Conservation (phyloP, 371 early-diverging fungal genomes). For the Mucor mucedo region DNA sequence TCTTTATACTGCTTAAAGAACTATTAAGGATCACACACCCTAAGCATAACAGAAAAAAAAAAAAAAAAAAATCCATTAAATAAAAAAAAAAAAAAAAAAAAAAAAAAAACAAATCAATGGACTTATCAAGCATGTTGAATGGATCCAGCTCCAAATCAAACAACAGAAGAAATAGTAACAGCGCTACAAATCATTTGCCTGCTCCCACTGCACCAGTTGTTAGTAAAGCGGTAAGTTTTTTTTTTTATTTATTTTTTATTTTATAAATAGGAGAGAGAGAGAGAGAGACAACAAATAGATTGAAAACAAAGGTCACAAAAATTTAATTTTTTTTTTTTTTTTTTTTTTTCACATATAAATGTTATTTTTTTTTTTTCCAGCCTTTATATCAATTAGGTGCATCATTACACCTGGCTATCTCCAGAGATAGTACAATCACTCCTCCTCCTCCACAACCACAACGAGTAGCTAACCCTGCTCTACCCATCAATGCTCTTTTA, state of each 20-base stretch:
- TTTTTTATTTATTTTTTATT: background rate
- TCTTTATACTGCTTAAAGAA: background rate
- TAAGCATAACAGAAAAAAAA: background rate
- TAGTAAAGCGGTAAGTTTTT: background rate
- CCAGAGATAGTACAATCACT: conserved; percentile 8
- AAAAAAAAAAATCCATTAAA: background rate
- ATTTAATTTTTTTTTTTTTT: conserved; percentile 1
- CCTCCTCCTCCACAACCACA: conserved; percentile 1
- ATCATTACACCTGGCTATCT: conserved; percentile 24
- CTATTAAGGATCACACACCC: background rate
- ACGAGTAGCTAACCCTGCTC: background rate
- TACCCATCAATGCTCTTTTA: conserved; percentile 3
- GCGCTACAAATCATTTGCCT: background rate
- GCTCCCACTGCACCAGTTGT: background rate
- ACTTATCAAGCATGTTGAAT: conserved; percentile 35
- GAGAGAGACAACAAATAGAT: conserved; percentile 5
- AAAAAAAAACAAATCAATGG: conserved; percentile 11
- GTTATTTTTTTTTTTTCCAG: conserved; percentile 12
- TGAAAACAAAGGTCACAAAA: conserved; percentile 6
- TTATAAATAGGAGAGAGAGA: conserved; percentile 3
- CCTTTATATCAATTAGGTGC: conserved; percentile 25
- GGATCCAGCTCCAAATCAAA: conserved; percentile 11
- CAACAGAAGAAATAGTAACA: background rate
- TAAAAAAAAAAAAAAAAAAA: background rate
- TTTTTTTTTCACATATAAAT: background rate